phyloP scores from a whole-genome alignment of 345 rosid species.

The Psidium friedrichsthalianum region DNA sequence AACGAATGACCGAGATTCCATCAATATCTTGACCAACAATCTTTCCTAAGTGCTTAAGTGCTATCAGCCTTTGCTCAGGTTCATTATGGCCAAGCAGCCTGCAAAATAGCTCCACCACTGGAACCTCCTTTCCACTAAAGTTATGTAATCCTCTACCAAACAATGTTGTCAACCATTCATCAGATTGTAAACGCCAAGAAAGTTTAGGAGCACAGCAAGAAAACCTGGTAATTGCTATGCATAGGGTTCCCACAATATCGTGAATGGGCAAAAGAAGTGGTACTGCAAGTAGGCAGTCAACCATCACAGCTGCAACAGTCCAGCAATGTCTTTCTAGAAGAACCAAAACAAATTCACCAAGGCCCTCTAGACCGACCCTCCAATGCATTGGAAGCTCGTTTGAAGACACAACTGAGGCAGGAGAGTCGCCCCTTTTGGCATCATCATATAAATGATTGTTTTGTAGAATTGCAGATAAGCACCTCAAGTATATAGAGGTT shows the following conservation, averaged over 20 bases:
- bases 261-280: conserved; percentile 37
- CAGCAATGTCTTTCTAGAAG: conserved; percentile 53
- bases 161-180: conserved; percentile 53
- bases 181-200: conserved; percentile 61
- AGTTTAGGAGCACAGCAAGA: conserved; percentile 57
- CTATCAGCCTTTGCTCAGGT: conserved; percentile 71
- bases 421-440: conserved; percentile 15
- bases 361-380: conserved; percentile 39
- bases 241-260: conserved; percentile 24
- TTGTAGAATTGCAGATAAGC: conserved; percentile 35
- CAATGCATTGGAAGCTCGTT: conserved; percentile 30
- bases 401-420: conserved; percentile 11
- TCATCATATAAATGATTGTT: conserved; percentile 21
- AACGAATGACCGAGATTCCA: conserved; percentile 17
- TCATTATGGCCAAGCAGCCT: conserved; percentile 56
- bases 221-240: conserved; percentile 35
- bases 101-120: conserved; percentile 44
- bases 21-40: conserved; percentile 44
- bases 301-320: conserved; percentile 54
- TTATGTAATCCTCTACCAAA: conserved; percentile 33
- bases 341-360: conserved; percentile 32
- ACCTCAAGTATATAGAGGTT: conserved; percentile 44
- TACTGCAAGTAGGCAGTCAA: conserved; percentile 57
- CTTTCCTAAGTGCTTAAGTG: conserved; percentile 52
- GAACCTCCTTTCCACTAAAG: conserved; percentile 33